phyloP scores from a whole-genome alignment of 148 eudicot species.

The Salicornia ramosissima region DNA sequence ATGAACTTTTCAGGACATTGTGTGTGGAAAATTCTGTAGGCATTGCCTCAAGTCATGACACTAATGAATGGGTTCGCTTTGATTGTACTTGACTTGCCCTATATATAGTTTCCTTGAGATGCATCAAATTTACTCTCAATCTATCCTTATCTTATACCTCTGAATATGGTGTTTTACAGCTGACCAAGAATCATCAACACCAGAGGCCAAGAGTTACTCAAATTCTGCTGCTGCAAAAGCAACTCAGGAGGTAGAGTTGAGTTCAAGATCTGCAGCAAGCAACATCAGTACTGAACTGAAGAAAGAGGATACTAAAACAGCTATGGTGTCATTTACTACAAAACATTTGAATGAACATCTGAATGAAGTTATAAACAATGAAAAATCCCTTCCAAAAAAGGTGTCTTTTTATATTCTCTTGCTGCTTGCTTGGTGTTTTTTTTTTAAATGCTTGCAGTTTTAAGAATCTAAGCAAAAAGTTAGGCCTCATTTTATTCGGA shows the following conservation, averaged over 20 bases:
- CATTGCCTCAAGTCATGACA: constrained; percentile 28
- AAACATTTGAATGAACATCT: constrained; percentile 15
- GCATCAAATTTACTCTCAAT: not conserved
- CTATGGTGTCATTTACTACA: constrained; percentile 24
- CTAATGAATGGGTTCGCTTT: constrained; percentile 30
- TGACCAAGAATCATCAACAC: constrained; percentile 10
- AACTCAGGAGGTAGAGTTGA: constrained; percentile 17
- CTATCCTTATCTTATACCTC: not conserved
- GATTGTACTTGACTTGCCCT: constrained; percentile 34
- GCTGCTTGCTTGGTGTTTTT: constrained; percentile 28
- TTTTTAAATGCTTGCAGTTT: too few species aligned
- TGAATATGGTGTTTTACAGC: constrained; percentile 30
- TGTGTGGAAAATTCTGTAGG: constrained; percentile 32
- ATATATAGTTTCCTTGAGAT: not conserved
- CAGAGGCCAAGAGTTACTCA: not conserved
- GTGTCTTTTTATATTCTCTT: constrained; percentile 14
- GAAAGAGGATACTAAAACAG: constrained; percentile 28
- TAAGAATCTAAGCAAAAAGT: too few species aligned
- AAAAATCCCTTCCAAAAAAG: constrained; percentile 24
- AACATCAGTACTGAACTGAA: constrained; percentile 27
- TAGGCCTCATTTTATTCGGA: too few species aligned
- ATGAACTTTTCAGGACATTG: constrained; percentile 46
- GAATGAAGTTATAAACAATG: constrained; percentile 17
- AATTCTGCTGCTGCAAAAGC: constrained; percentile 33
- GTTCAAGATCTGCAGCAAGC: constrained; percentile 16